Evolutionary conservation across 257 asterid species (phyloP).

Genomic region (Orobanche coerulescens): DNA sequence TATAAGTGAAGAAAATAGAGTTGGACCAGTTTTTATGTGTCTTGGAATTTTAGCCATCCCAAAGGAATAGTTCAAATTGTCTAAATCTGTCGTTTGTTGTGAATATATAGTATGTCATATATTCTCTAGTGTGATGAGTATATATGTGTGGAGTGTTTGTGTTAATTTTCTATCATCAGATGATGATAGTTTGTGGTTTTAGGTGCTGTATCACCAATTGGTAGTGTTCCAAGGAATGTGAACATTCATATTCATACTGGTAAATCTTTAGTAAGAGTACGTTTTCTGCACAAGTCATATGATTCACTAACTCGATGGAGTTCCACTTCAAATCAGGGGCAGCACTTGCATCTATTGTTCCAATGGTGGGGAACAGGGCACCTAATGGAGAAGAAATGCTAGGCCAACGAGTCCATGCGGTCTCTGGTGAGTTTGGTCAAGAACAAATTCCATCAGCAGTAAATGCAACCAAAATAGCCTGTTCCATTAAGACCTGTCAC

Average conservation of each 20-base stretch:
- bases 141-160: too few relatives aligned
- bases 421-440: conserved; percentile 48
- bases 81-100: too few relatives aligned
- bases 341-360: conserved; percentile 34
- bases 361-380: conserved; percentile 43
- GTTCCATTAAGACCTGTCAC: conserved; percentile 34
- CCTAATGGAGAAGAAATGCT: conserved; percentile 44
- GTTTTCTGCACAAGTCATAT: not conserved
- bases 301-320: conserved; percentile 8
- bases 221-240: conserved; percentile 57
- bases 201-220: too few relatives aligned
- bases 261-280: conserved; percentile 23
- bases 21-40: too few relatives aligned
- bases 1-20: too few relatives aligned
- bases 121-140: too few relatives aligned
- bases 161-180: too few relatives aligned
- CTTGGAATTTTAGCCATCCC: too few relatives aligned
- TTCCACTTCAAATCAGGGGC: conserved; percentile 33
- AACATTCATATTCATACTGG: conserved; percentile 88
- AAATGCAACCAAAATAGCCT: conserved; percentile 28
- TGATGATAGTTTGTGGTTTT: too few relatives aligned
- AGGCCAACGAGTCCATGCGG: conserved; percentile 38
- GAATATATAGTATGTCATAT: too few relatives aligned
- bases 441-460: conserved; percentile 32
- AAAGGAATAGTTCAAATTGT: too few relatives aligned